Percentiles rank a stretch among this genome's conserved stretches.
These are phyloP conservation scores for Xylaria sp. DNA, from an alignment of 2,329 filamentous ascomycete species.

Conservation along the genomic window DNA sequence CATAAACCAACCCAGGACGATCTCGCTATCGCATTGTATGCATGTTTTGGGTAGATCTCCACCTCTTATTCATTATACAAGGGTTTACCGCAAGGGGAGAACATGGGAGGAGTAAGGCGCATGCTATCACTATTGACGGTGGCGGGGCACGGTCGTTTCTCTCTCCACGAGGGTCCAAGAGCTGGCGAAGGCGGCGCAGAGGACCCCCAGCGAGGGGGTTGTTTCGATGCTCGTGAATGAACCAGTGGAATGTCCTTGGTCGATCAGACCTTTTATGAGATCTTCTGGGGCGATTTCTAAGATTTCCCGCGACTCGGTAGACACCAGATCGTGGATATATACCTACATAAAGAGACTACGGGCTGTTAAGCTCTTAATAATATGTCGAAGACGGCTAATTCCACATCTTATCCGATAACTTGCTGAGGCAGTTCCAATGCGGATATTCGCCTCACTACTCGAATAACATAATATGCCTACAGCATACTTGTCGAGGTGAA, in stretches of 20 bases:
- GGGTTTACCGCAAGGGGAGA: constrained; percentile 13
- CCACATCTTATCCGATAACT: neutral
- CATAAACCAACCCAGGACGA: constrained; percentile 27
- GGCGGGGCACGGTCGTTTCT: constrained; percentile 32
- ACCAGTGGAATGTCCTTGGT: constrained; percentile 1
- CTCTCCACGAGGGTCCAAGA: constrained; percentile 1
- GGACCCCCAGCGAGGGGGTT: neutral
- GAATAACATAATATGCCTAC: neutral
- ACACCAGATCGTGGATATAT: constrained; percentile 9
- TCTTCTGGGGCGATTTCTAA: neutral
- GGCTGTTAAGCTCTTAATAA: constrained; percentile 8
- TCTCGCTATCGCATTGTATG: constrained; percentile 21
- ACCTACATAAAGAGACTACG: neutral
- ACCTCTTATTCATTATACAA: constrained; percentile 17
- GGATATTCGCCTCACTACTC: neutral
- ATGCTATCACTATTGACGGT: constrained; percentile 23
- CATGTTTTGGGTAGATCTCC: constrained; percentile 35
- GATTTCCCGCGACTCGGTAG: constrained; percentile 1
- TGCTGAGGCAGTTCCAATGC: neutral
- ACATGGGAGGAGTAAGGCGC: constrained; percentile 34
- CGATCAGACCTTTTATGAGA: constrained; percentile 28
- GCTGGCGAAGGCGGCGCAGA: neutral
- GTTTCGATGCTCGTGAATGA: constrained; percentile 12
- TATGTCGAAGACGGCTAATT: constrained; percentile 5
- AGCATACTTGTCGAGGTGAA: neutral